Conservation (phyloP, 495 filamentous ascomycete species). For the Pseudevernia furfuracea region DNA sequence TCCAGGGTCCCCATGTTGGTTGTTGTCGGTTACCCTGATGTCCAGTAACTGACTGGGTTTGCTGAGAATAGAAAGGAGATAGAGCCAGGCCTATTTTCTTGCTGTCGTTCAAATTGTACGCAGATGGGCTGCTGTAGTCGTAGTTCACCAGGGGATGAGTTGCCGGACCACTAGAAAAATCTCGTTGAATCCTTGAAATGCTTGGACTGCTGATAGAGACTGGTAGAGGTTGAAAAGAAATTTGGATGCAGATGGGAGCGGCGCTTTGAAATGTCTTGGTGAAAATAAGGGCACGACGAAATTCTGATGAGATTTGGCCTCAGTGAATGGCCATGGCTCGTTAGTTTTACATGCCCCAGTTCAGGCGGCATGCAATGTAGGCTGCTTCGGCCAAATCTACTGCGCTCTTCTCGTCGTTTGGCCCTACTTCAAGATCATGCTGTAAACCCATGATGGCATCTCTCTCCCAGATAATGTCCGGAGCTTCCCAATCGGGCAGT, state of each 20-base stretch:
- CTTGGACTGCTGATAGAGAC: neutral
- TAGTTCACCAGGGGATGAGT: neutral
- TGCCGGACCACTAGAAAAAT: neutral
- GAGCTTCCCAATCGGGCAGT: neutral
- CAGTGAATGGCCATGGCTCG: neutral
- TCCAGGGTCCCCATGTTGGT: neutral
- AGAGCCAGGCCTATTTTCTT: neutral
- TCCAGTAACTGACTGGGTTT: neutral
- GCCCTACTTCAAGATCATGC: slow-evolving; percentile 2
- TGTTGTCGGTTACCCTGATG: neutral
- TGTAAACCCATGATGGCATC: neutral
- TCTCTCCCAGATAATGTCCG: slow-evolving; percentile 3
- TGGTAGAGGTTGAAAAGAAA: too few relatives aligned
- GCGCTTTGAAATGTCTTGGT: neutral
- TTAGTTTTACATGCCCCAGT: neutral
- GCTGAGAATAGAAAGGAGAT: neutral
- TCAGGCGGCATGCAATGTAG: neutral
- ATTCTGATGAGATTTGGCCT: neutral
- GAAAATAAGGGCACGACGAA: neutral
- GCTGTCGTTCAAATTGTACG: too few relatives aligned
- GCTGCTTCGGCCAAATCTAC: neutral
- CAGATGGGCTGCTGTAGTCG: neutral
- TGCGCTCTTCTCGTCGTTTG: neutral
- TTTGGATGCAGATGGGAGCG: neutral
- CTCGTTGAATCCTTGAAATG: neutral